A percentile compares a stretch with the other conserved stretches of the same genome.
phyloP scores from a whole-genome alignment of 352 stramenopile species.

The Phytophthora macrochlamydospora region DNA sequence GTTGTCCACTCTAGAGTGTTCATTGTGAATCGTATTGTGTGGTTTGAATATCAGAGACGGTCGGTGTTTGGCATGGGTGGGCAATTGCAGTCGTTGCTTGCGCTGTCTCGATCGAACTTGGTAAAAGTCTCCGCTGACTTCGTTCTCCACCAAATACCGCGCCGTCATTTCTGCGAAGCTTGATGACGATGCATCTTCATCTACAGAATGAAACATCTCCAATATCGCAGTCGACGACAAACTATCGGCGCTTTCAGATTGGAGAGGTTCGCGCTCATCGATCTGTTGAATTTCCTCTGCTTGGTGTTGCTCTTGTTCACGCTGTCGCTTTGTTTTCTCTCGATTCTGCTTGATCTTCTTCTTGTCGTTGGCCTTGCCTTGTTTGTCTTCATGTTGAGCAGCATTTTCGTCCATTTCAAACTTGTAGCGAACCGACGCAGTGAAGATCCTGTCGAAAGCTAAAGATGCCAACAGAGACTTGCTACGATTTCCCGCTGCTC shows the following conservation, averaged over 20 bases:
- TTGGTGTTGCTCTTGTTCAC: constrained; percentile 17
- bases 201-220: constrained; percentile 33
- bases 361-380: constrained; percentile 15
- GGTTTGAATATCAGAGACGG: constrained; percentile 16
- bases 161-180: constrained; percentile 7
- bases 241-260: constrained; percentile 12
- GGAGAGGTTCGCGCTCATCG: constrained; percentile 4
- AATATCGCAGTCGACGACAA: constrained; percentile 27
- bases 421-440: constrained; percentile 26
- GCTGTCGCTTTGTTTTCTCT: constrained; percentile 15
- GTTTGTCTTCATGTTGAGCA: constrained; percentile 5
- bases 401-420: constrained; percentile 16
- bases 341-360: constrained; percentile 6
- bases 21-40: constrained; percentile 12
- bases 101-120: constrained; percentile 32
- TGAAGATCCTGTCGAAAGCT: background rate
- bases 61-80: constrained; percentile 5
- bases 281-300: constrained; percentile 4
- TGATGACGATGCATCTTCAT: constrained; percentile 10
- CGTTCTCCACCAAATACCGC: constrained; percentile 59
- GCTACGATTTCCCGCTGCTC: constrained; percentile 77
- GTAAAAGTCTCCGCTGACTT: constrained; percentile 69
- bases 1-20: constrained; percentile 7
- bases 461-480: constrained; percentile 40
- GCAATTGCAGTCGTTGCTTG: constrained; percentile 1